Percentiles rank a stretch among this genome's conserved stretches.
Evolutionary conservation across 345 rosid genomes (phyloP).

Genomic region (Pistacia integerrima): DNA sequence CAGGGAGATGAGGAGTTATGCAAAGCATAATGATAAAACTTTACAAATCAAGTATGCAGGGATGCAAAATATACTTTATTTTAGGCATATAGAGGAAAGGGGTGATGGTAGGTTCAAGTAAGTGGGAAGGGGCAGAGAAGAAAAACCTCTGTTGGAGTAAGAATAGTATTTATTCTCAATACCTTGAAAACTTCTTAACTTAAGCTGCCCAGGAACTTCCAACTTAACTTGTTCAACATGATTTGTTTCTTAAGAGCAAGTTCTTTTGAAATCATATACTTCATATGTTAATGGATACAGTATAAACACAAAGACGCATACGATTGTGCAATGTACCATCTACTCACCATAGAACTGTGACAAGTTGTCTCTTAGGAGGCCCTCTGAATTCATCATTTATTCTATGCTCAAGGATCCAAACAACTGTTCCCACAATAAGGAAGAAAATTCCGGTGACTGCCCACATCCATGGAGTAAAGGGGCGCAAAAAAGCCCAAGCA

Average conservation of each 20-base stretch:
- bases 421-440: constrained; percentile 74
- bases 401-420: constrained; percentile 94
- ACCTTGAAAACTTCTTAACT: neutral
- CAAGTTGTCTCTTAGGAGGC: constrained; percentile 69
- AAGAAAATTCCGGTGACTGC: constrained; percentile 69
- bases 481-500: constrained; percentile 80
- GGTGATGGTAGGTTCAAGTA: neutral
- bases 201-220: neutral
- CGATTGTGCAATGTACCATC: constrained; percentile 6
- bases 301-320: neutral
- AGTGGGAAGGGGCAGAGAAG: neutral
- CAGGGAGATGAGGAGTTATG: constrained; percentile 8
- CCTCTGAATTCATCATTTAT: constrained; percentile 87
- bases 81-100: neutral
- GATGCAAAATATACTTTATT: neutral
- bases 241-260: neutral
- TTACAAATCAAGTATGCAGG: constrained; percentile 9
- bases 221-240: neutral
- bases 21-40: neutral
- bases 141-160: neutral
- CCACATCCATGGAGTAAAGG: constrained; percentile 88
- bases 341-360: constrained; percentile 75
- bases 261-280: neutral
- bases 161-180: neutral
- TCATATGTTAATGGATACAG: neutral